phyloP scores from a whole-genome alignment of 225 moss, liverwort and hornwort species.

The Bryum argenteum region DNA sequence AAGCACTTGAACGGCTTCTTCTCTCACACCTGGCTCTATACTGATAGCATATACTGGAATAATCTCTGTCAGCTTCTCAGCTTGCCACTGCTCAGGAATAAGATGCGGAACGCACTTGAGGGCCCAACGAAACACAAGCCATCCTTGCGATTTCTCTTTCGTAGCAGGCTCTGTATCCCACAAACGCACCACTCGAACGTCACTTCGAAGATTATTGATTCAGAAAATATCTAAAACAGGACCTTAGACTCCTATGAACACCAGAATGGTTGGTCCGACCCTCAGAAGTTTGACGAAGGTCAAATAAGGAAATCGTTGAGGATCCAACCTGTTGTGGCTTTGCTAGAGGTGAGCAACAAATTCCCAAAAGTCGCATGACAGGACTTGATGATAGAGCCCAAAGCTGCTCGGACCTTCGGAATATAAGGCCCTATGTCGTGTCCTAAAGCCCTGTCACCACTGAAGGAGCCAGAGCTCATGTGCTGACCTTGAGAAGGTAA shows the following conservation, averaged over 20 bases:
- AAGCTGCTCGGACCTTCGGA: conserved; percentile 88
- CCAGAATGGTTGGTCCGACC: conserved; percentile 9
- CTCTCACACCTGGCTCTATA: conserved; percentile 94
- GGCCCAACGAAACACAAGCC: conserved; percentile 98
- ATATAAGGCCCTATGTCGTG: conserved; percentile 95
- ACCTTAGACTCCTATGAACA: conserved; percentile 8
- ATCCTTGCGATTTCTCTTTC: conserved; percentile 97
- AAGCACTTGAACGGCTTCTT: conserved; percentile 98
- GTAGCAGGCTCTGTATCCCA: conserved; percentile 76
- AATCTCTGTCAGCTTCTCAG: conserved; percentile 93
- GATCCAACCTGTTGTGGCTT: conserved; percentile 78
- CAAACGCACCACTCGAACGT: conserved; percentile 22
- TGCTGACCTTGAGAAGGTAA: conserved; percentile 71
- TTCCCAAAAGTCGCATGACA: conserved; percentile 86
- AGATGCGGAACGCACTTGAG: conserved; percentile 98
- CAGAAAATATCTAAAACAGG: neutral
- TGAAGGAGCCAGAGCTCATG: conserved; percentile 64
- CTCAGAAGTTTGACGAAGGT: conserved; percentile 8
- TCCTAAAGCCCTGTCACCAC: conserved; percentile 67
- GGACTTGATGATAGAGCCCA: conserved; percentile 97
- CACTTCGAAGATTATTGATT: neutral
- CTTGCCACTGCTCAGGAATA: conserved; percentile 99
- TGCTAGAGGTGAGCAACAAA: conserved; percentile 77
- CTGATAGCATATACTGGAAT: conserved; percentile 97
- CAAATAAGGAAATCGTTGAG: conserved; percentile 22